Percentiles rank a stretch among this genome's conserved stretches.
phyloP scores from a whole-genome alignment of 768 basidiomycete genomes.

The Rhodotorula kratochvilovae region DNA sequence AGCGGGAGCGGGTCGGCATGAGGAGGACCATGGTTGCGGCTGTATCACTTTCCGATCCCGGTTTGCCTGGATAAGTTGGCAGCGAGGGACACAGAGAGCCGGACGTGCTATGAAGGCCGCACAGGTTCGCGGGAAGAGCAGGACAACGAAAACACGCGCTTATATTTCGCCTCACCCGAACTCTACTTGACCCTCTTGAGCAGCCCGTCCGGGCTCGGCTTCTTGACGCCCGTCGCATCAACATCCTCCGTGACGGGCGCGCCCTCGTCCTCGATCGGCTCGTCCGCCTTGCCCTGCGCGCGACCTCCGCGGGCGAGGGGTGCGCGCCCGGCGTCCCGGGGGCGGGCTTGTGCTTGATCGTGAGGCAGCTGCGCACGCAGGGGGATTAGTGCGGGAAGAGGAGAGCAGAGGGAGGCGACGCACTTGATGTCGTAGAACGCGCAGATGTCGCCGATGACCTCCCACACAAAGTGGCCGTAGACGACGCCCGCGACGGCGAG shows the following conservation, averaged over 20 bases:
- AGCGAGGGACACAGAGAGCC: too few relatives aligned
- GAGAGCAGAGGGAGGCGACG: slow-evolving; percentile 45
- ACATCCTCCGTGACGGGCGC: background rate
- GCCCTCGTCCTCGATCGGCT: slow-evolving; percentile 1
- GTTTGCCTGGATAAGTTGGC: too few relatives aligned
- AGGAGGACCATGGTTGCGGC: too few relatives aligned
- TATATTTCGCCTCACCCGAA: too few relatives aligned
- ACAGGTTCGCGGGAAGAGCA: too few relatives aligned
- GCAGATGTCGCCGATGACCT: slow-evolving; percentile 74
- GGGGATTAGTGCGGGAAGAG: background rate
- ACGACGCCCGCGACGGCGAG: slow-evolving; percentile 47
- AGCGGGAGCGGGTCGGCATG: background rate
- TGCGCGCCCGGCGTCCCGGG: background rate
- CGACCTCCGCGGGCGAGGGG: slow-evolving; percentile 12
- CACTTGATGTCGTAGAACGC: slow-evolving; percentile 89
- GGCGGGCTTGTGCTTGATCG: slow-evolving; percentile 9
- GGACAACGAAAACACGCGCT: too few relatives aligned
- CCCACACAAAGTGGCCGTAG: slow-evolving; percentile 66
- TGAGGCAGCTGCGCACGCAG: slow-evolving; percentile 8
- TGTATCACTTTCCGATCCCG: too few relatives aligned
- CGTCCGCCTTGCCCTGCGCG: slow-evolving; percentile 12
- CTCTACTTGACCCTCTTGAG: slow-evolving; percentile 2
- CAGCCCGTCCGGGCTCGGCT: background rate
- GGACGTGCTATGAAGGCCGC: too few relatives aligned
- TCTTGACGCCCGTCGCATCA: slow-evolving; percentile 4